Evolutionary conservation across 768 basidiomycete species (phyloP), one percentile per base, ranked within the genome.

Genomic region (Xanthoconium stramineum): DNA sequence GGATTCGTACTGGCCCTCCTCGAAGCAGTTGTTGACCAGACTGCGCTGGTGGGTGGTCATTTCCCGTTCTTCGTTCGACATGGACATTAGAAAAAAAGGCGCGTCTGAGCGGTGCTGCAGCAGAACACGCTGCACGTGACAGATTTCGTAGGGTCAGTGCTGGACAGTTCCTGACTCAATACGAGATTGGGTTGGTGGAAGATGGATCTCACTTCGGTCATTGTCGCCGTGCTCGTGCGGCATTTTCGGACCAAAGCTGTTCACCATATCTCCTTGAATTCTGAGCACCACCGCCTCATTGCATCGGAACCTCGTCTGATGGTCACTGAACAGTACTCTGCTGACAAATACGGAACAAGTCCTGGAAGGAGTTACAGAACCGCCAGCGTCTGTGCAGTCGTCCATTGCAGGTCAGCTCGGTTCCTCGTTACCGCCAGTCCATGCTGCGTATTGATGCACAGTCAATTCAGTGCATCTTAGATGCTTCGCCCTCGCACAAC

Each of bases 1-100:
- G 6, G 81, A 76, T 61, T 88, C 84, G 59, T 87, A 89, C 55
- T 89, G 86, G 17, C 84, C 83, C 67, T 91, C 89, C 63, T 91
- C 89, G 19, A 91, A 81, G 56, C 85, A 85, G 51, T 78, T 83
- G 65, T 91, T 87, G 19, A 90, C 85, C 5, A 88, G 72, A 35
- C 76, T 78, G 36, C 78, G 75, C 61, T 82, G 80, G 62, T 81
- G 67, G 14, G 68, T 65, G 54, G 70, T 74, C 75, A 83, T 77
- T 50, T 81, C 80, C 11, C 70, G 70, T 55, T 80, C 79, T 49
- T 59, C 50, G 32, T 37, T 61, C 24, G 53, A 17, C 49, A 53
- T 14, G n/a, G 37, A 40, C 65, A 65, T 62, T 50, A 2, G 24
- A 11, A 10, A 28, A 32, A 17, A 40, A 39, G 47, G 47, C 55